phyloP scores from a whole-genome alignment of 345 rosid species.

The Lepidium didymum region DNA sequence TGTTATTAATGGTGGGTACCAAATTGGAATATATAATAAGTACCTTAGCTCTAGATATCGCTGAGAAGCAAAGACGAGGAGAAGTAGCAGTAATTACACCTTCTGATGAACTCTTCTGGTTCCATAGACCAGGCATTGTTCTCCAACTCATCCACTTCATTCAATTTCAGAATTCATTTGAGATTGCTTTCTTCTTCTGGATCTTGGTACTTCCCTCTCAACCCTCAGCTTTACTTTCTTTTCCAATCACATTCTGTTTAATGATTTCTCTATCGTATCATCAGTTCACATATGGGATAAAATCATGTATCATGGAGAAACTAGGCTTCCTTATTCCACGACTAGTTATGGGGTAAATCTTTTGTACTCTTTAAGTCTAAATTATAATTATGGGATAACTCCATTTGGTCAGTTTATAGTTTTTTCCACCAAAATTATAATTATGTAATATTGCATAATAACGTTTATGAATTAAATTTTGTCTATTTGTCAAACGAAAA shows the following conservation, averaged over 20 bases:
- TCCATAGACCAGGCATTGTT: conserved; percentile 39
- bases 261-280: background rate
- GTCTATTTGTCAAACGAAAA: too few relatives aligned
- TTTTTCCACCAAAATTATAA: too few relatives aligned
- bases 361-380: too few relatives aligned
- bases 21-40: conserved; percentile 67
- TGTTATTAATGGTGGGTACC: conserved; percentile 72
- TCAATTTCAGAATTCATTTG: conserved; percentile 79
- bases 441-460: too few relatives aligned
- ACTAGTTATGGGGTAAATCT: conserved; percentile 63
- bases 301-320: conserved; percentile 80
- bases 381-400: too few relatives aligned
- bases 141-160: conserved; percentile 72
- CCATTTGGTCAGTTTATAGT: too few relatives aligned
- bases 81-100: conserved; percentile 51
- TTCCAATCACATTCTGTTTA: background rate
- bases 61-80: conserved; percentile 1
- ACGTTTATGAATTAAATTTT: too few relatives aligned
- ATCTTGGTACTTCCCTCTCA: conserved; percentile 43
- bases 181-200: conserved; percentile 88
- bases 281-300: conserved; percentile 62
- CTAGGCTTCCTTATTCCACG: conserved; percentile 56
- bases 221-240: background rate
- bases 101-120: conserved; percentile 79
- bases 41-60: conserved; percentile 45